phyloP scores from a whole-genome alignment of 768 basidiomycete species.

The Collybia nuda region DNA sequence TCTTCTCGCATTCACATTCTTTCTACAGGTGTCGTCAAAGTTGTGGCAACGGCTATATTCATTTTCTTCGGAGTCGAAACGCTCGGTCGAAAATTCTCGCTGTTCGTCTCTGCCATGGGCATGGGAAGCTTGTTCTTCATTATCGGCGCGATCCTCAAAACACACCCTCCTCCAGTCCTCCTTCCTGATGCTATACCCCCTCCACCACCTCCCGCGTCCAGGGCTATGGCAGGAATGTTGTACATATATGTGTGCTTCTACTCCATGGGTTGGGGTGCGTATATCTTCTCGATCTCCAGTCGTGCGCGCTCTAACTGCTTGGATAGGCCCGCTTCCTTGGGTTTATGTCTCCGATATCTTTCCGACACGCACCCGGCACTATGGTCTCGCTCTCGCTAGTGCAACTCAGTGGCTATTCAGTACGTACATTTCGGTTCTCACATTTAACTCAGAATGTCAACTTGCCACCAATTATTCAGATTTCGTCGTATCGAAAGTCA shows the following conservation, averaged over 20 bases:
- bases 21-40: constrained; percentile 51
- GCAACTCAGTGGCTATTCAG: constrained; percentile 86
- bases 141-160: constrained; percentile 84
- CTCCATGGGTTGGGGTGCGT: constrained; percentile 76
- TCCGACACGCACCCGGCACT: constrained; percentile 81
- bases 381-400: constrained; percentile 73
- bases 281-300: not conserved
- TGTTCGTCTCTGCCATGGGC: constrained; percentile 73
- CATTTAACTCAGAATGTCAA: constrained; percentile 13
- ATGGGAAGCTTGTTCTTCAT: constrained; percentile 85
- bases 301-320: constrained; percentile 22
- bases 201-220: constrained; percentile 50
- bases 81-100: constrained; percentile 65
- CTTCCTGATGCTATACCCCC: constrained; percentile 9
- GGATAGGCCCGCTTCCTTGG: constrained; percentile 41
- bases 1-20: not conserved
- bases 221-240: constrained; percentile 82
- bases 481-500: constrained; percentile 72
- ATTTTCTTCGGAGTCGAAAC: constrained; percentile 69
- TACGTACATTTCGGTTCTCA: constrained; percentile 16
- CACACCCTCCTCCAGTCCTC: constrained; percentile 55
- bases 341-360: constrained; percentile 85
- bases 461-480: constrained; percentile 33
- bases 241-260: constrained; percentile 89
- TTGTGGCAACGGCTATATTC: constrained; percentile 65